phyloP scores from a whole-genome alignment of 169 alveolate species.

The Amoebophrya sp. region DNA sequence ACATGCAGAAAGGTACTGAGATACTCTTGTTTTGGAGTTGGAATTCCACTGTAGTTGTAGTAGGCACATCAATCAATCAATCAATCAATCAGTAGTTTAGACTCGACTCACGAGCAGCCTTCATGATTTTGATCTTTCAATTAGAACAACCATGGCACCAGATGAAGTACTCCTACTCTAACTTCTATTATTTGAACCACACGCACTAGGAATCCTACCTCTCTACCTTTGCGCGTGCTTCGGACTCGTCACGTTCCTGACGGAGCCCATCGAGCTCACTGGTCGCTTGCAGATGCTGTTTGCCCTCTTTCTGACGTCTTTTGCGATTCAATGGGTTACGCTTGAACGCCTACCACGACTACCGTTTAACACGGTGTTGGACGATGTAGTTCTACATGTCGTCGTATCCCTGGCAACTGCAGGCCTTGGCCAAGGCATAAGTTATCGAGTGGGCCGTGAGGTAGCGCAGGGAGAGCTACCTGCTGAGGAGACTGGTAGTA shows the following conservation, averaged over 20 bases:
- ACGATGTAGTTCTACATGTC: neutral
- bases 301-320: neutral
- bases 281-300: conserved; percentile 5
- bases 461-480: neutral
- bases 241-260: neutral
- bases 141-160: too few relatives aligned
- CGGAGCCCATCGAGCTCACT: neutral
- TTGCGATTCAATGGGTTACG: neutral
- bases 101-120: too few relatives aligned
- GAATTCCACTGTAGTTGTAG: too few relatives aligned
- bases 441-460: neutral
- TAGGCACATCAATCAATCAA: too few relatives aligned
- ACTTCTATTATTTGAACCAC: too few relatives aligned
- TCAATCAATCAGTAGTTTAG: too few relatives aligned
- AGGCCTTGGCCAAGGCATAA: neutral
- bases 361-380: neutral
- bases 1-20: neutral
- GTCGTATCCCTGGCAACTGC: neutral
- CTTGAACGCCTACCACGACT: neutral
- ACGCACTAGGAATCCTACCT: neutral
- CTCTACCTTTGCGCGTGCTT: neutral
- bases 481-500: neutral
- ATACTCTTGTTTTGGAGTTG: too few relatives aligned
- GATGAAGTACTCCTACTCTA: too few relatives aligned
- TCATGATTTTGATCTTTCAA: too few relatives aligned